Evolutionary conservation across 1,284 basidiomycete genomes (phyloP), one percentile per base, ranked within the genome.

Genomic region (Naganishia sp.): DNA sequence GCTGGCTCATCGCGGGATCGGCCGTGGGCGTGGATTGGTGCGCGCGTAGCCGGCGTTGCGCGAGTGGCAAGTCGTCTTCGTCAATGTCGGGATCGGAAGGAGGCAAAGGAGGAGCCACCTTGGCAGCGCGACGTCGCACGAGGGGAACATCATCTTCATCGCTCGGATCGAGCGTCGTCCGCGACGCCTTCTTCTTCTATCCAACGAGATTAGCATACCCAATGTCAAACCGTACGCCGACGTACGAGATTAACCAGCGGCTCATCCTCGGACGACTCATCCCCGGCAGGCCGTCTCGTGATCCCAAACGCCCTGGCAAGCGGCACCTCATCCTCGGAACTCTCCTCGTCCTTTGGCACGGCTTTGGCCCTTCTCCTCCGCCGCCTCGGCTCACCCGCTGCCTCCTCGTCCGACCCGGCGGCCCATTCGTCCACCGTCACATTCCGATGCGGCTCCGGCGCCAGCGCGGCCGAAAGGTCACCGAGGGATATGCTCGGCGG

Each of bases 61-160:
- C 68, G 9, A 69, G 55, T 42, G 68, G 68, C 10, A 69, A 17
- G 42, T 69, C 68, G 56, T 69, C 68, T 28, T 66, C 68, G 42
- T 69, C 68, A 3, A 49, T 42, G 11, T 60, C 45, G 15, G 17
- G 23, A 10, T 11, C 9, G 3, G 32, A n/a, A 2, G 21, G 35
- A 9, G 32, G 47, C 6, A 13, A 31, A 11, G 50, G 25, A 6
- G 15, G 10, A 28, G 18, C 28, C n/a, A 54, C 32, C 35, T 62
- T 65, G 17, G 52, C 51, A 18, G 76, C 2, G 15, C 63, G 66
- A 4, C 66, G 63, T 2, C 67, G 23, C 3, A 53, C 68, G 18
- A 79, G 72, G 0, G 77, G 77, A 6, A 77, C 69, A 53, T 78
- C 75, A 49, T 76, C 77, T 32, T 79, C 77, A n/a, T 74, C 73